Conservation (phyloP, 2,329 filamentous ascomycete genomes). For the Pseudopithomyces chartarum region DNA sequence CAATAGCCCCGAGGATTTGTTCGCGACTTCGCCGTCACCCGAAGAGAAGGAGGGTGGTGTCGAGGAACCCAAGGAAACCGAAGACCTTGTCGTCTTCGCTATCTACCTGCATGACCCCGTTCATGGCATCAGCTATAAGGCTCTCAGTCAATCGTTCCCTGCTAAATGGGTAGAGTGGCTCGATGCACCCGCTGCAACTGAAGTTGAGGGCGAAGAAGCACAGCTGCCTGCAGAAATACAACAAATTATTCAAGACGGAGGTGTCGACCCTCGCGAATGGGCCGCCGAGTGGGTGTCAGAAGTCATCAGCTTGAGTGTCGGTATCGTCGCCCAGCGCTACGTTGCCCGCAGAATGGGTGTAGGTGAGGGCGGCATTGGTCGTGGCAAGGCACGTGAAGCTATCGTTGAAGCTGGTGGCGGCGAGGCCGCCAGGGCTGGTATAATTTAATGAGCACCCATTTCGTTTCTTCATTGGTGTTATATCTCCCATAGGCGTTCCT, state of each 20-base stretch:
- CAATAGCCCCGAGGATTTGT: constrained; percentile 68
- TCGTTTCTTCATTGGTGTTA: constrained; percentile 1
- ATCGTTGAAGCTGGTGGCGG: constrained; percentile 63
- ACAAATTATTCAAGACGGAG: constrained; percentile 75
- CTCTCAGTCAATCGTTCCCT: constrained; percentile 82
- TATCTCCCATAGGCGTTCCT: constrained; percentile 2
- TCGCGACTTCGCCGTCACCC: constrained; percentile 61
- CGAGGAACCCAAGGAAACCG: constrained; percentile 60
- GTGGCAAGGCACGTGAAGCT: constrained; percentile 61
- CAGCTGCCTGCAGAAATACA: constrained; percentile 81
- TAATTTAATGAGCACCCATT: constrained; percentile 28
- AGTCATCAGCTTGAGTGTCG: constrained; percentile 74
- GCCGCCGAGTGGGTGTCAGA: constrained; percentile 98
- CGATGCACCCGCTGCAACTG: constrained; percentile 60
- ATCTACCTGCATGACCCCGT: constrained; percentile 85
- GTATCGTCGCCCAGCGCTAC: constrained; percentile 90
- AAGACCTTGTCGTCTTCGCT: constrained; percentile 73
- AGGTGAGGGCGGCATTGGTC: constrained; percentile 73
- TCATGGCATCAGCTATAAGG: constrained; percentile 85
- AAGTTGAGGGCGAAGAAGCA: constrained; percentile 51
- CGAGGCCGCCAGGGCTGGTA: constrained; percentile 62
- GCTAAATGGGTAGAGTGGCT: constrained; percentile 90
- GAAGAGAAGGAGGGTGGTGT: constrained; percentile 61
- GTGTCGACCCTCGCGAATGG: constrained; percentile 94
- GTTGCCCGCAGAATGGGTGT: constrained; percentile 96